Evolutionary conservation across 257 asterid genomes (phyloP).

Genomic region (Penstemon barbatus): DNA sequence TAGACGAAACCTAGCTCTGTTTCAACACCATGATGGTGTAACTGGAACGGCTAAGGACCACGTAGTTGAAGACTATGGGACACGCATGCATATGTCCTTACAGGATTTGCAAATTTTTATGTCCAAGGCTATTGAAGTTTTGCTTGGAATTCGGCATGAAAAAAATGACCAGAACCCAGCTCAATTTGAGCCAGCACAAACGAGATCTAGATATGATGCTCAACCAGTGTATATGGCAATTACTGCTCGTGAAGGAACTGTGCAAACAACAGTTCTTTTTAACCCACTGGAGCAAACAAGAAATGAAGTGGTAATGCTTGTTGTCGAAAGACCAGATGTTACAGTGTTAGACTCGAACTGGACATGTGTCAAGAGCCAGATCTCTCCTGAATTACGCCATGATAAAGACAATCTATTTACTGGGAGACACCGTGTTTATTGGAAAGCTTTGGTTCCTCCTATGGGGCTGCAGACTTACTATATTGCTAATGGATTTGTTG

Average conservation of each 20-base stretch:
- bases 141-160: constrained; percentile 84
- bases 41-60: constrained; percentile 98
- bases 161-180: constrained; percentile 77
- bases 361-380: constrained; percentile 97
- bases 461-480: constrained; percentile 95
- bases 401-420: constrained; percentile 55
- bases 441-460: constrained; percentile 89
- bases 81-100: constrained; percentile 87
- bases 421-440: constrained; percentile 83
- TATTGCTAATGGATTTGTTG: constrained; percentile 92
- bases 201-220: constrained; percentile 74
- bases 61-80: constrained; percentile 88
- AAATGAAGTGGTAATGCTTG: constrained; percentile 81
- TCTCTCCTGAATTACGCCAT: constrained; percentile 77
- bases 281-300: constrained; percentile 87
- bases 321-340: constrained; percentile 86
- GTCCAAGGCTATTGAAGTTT: constrained; percentile 85
- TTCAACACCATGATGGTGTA: constrained; percentile 98
- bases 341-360: constrained; percentile 93
- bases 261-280: constrained; percentile 80
- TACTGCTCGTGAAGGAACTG: constrained; percentile 77
- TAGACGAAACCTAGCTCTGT: constrained; percentile 87
- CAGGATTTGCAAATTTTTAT: constrained; percentile 82
- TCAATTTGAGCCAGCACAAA: constrained; percentile 82
- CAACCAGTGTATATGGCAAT: constrained; percentile 74